Evolutionary conservation across 306 rosid species (phyloP).

Genomic region (Quercus bicolor): DNA sequence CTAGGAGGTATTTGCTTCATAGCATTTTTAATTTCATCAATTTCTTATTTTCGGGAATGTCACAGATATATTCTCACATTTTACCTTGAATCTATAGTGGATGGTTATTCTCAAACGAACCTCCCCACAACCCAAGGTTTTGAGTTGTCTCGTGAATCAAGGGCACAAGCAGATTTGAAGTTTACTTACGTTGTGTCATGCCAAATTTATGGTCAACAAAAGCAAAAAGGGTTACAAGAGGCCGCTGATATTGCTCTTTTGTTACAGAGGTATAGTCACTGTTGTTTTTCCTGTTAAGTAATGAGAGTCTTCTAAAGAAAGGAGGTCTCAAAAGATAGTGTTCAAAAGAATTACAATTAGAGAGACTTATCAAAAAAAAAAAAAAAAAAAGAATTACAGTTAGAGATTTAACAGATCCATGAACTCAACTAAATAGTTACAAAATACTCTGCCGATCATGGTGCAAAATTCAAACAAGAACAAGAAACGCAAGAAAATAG

Average conservation of each 20-base stretch:
- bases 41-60: conserved; percentile 4
- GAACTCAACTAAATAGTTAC: too few relatives aligned
- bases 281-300: not conserved
- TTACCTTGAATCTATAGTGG: conserved; percentile 37
- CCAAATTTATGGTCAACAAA: conserved; percentile 99
- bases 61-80: conserved; percentile 20
- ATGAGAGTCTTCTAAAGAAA: too few relatives aligned
- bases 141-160: conserved; percentile 75
- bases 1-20: conserved; percentile 61
- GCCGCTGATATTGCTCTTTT: conserved; percentile 91
- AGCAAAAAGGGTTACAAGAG: conserved; percentile 67
- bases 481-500: too few relatives aligned
- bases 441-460: too few relatives aligned
- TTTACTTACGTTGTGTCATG: conserved; percentile 97
- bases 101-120: conserved; percentile 51
- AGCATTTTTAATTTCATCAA: conserved; percentile 6
- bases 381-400: too few relatives aligned
- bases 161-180: conserved; percentile 95
- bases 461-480: too few relatives aligned
- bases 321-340: too few relatives aligned
- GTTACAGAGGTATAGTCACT: conserved; percentile 67
- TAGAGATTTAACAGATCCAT: too few relatives aligned
- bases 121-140: conserved; percentile 65
- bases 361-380: too few relatives aligned
- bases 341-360: too few relatives aligned